Evolutionary conservation across 2,329 filamentous ascomycete genomes (phyloP).

Genomic region (Fusarium sp.): DNA sequence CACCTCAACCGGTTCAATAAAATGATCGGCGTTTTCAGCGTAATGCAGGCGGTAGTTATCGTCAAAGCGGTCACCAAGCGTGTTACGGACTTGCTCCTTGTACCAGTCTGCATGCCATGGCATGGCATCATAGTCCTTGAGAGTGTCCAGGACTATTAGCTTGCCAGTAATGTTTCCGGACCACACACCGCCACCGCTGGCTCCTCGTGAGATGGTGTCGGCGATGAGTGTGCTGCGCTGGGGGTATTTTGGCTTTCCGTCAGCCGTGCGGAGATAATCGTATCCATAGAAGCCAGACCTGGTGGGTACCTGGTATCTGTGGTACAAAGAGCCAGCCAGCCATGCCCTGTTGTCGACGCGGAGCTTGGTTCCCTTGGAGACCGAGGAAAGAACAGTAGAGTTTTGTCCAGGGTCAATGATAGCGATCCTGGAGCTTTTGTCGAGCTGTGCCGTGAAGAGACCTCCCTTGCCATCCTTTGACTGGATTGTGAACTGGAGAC

Average conservation of each 20-base stretch:
- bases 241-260: background rate
- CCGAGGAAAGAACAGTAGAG: background rate
- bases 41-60: conserved; percentile 37
- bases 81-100: conserved; percentile 15
- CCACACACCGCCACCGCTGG: background rate
- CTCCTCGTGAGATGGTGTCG: background rate
- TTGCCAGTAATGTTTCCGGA: conserved; percentile 32
- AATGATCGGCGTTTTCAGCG: conserved; percentile 36
- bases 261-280: background rate
- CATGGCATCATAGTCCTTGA: conserved; percentile 37
- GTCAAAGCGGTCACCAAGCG: conserved; percentile 11
- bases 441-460: background rate
- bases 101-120: conserved; percentile 44
- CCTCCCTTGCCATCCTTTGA: background rate
- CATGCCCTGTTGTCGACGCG: conserved; percentile 18
- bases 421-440: background rate
- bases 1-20: conserved; percentile 1
- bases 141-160: conserved; percentile 38
- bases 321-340: conserved; percentile 19
- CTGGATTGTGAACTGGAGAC: background rate
- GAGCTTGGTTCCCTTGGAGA: background rate
- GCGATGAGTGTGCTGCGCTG: background rate
- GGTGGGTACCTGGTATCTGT: conserved; percentile 30
- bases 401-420: background rate
- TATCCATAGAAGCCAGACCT: conserved; percentile 7